Conservation (phyloP, 2,329 filamentous ascomycete species). For the Hortaea werneckii region DNA sequence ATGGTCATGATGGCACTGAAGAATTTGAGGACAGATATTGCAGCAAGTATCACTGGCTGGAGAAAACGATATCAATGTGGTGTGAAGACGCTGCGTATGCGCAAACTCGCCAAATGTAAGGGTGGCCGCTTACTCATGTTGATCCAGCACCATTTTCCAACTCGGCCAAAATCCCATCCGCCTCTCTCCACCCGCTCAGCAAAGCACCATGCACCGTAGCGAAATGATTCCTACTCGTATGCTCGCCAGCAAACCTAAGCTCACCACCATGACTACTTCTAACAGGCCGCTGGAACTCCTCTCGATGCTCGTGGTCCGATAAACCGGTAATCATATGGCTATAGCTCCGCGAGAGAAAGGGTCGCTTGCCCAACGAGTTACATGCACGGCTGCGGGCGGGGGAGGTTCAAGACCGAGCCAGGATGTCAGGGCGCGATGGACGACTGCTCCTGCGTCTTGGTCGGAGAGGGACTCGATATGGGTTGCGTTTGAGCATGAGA, state of each 20-base stretch:
- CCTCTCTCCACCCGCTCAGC: conserved; percentile 17
- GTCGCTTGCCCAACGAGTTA: conserved; percentile 16
- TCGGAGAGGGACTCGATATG: conserved; percentile 13
- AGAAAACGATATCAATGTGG: too few species aligned
- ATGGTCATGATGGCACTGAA: too few species aligned
- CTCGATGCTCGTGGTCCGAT: conserved; percentile 11
- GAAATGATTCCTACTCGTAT: conserved; percentile 17
- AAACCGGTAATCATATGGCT: conserved; percentile 16
- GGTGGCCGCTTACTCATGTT: too few species aligned
- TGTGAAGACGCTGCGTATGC: too few species aligned
- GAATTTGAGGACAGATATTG: too few species aligned
- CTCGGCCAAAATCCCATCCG: conserved; percentile 10
- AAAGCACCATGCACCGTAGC: conserved; percentile 20
- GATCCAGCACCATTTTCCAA: neutral
- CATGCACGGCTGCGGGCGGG: conserved; percentile 11
- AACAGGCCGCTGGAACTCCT: conserved; percentile 10
- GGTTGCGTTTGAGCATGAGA: conserved; percentile 15
- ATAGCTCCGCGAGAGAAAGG: conserved; percentile 12
- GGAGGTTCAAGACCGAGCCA: conserved; percentile 15
- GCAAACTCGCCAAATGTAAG: too few species aligned
- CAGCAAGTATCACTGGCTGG: too few species aligned
- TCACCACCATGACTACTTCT: conserved; percentile 3
- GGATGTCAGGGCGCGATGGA: conserved; percentile 12
- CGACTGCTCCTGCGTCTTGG: conserved; percentile 8
- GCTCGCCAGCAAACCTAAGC: conserved; percentile 18